Evolutionary conservation across 805 yeast species (phyloP), one percentile per base, ranked within the genome.

Genomic region (Candida multigemmis): DNA sequence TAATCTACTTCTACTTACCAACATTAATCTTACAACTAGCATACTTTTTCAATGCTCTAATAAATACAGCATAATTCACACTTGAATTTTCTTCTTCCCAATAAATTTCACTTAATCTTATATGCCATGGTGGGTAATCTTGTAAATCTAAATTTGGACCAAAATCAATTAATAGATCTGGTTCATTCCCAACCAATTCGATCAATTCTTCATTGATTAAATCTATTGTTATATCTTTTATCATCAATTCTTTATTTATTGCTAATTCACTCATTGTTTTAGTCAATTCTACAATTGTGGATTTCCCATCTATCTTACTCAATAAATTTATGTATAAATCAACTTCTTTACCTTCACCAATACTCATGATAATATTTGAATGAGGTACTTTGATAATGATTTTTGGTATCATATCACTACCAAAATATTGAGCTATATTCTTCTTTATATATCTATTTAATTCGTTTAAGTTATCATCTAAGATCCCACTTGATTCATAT

Each of bases 91-190:
- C 95, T 2, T 80, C 79, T 46, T 85, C 89, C 83, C 93, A 82
- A 55, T 77, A 87, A 44, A 91, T 74, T 48, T 91, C 98, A 5
- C 86, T 72, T 28, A 93, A 68, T 36, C 98, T 71, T 19, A 85
- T 73, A 47, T 89, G 97, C 98, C 98, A 91, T 16, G 98, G 98
- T 12, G 97, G 97, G 51, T 77, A 91, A 11, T 94, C 96, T 53
- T 86, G 94, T 26, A 91, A 66, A 48, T 86, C 94, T 36, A 91
- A 62, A 8, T 67, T 64, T n/a, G 96, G 94, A 12, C 85, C 85
- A 50, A 89, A 91, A 28, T 82, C 57, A 16, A 91, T 62, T 25
- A 91, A 60, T 36, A 91, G 65, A 48, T 91, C 98, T 0, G 98
- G 97, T 49, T 91, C 98, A n/a, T 65, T 67, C 1, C 95, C 91